A percentile compares a stretch with the other conserved stretches of the same genome.
Conservation (phyloP, 352 stramenopile genomes). For the Globisporangium spinosum region DNA sequence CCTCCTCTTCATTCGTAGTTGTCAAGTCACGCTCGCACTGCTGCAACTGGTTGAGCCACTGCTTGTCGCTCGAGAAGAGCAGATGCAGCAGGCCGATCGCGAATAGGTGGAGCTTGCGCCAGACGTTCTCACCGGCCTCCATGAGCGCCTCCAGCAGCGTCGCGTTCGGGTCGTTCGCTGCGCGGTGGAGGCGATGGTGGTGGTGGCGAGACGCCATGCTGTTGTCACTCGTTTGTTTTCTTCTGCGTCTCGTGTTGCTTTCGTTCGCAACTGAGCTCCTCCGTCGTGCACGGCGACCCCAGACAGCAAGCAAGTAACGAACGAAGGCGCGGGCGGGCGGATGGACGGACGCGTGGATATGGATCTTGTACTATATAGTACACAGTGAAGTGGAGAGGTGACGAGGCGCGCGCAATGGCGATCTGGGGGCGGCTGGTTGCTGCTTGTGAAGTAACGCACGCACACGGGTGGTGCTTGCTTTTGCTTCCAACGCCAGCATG, state of each 20-base stretch:
- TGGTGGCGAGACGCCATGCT: not conserved
- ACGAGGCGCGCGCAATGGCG: not conserved
- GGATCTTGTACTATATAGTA: not conserved
- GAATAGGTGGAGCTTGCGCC: slow-evolving; percentile 68
- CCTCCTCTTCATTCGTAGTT: not conserved
- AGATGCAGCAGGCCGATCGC: slow-evolving; percentile 55
- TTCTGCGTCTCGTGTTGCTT: not conserved
- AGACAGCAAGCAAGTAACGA: not conserved
- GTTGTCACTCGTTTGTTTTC: not conserved
- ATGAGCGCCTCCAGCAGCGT: slow-evolving; percentile 23
- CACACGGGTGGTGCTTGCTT: too few species aligned
- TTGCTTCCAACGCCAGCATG: too few species aligned
- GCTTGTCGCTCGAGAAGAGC: slow-evolving; percentile 72
- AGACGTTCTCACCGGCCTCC: slow-evolving; percentile 41
- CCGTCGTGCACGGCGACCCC: not conserved
- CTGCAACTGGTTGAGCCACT: slow-evolving; percentile 24
- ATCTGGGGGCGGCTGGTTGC: too few species aligned
- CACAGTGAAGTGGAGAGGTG: not conserved
- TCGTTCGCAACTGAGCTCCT: not conserved
- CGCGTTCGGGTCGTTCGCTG: slow-evolving; percentile 19
- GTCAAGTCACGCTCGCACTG: not conserved
- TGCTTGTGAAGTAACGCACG: not conserved
- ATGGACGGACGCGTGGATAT: not conserved
- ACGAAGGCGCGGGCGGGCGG: not conserved
- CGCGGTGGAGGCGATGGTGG: not conserved